Evolutionary conservation across 2,329 filamentous ascomycete species (phyloP), one percentile per base, ranked within the genome.

Genomic region (Aspergillus glaucus): DNA sequence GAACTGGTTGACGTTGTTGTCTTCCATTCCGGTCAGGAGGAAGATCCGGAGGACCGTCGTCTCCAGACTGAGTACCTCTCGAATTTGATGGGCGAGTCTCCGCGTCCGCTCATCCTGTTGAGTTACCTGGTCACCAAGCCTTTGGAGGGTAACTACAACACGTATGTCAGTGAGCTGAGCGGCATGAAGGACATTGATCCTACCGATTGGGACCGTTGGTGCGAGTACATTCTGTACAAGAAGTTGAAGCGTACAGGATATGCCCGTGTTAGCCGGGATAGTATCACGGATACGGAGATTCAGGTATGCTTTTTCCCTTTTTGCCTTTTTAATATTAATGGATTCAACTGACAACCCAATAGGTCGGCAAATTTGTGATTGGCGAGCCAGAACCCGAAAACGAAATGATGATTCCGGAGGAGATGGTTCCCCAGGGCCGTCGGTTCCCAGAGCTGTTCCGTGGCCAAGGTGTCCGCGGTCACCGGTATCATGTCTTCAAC

Each of bases 201-300:
- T 0, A 84, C 78, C 3, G 93, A 98, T 67, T 95, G 90, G 90
- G 93, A 98, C 68, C 79, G 93, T 48, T 98, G 93, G 93, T 98
- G 93, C 75, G 92, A 98, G 75, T 98, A 98, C 70, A 96, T 98
- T 56, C 75, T 98, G 22, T 98, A 89, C 78, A 96, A 96, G 76
- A 84, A 84, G 10, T 72, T 98, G 53, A 85, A 84, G 70, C 80
- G 92, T 53, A 85, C 87, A 0, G 92, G 89, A 1, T 98, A 98
- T 66, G 93, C 93, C 3, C 78, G 93, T 47, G 85, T 98, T 46
- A 92, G 86, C 61, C 79, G 93, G 59, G 84, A 85, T 59, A 94
- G 88, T 1, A 97, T 98, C 59, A 98, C 93, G 10, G 93, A 98
- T 66, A 98, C 93, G 2, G 93, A 98, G 72, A 77, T 98, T 48